Base-by-base conservation (phyloP, 2,329 filamentous ascomycete genomes). In the Arachnomyces sp. region DNA sequence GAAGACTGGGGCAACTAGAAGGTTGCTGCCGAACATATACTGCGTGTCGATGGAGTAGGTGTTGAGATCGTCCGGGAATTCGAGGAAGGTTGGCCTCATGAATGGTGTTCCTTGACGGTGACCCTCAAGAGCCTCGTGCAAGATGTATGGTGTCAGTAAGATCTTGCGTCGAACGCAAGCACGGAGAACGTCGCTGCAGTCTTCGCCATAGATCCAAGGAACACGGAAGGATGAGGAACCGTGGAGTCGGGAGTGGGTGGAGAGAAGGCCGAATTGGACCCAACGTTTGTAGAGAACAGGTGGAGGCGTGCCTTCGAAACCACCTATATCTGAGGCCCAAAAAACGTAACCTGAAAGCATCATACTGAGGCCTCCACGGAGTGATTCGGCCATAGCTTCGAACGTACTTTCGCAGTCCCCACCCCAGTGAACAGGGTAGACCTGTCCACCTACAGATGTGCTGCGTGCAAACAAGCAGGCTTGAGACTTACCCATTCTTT, bases 211-310 rank as follows among this genome's bases (percentile, higher is more conserved):
- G 32, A 77, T 73, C 82, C 82, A 86, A 2, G 82, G 82, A n/a
- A 86, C 81, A 13, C 82, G 78, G 62, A 84, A 86, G 3, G 77
- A 82, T 44, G 70, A 75, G 37, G 77, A 81, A 2, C 82, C 82
- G 55, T 86, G 82, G 8, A 86, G 69, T 11, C 82, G 73, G 29
- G 78, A 83, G 59, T 86, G 82, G 7, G 75, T 77, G 49, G 80
- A 84, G 31, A 86, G 63, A 1, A 86, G 69, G 0, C 82, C 82
- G 58, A 86, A 84, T n/a, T 80, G 80, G 4, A 86, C 80, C 82
- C 82, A 86, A 36, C 82, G 77, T 64, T 86, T 86, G 62, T 86
- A 86, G 51, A 86, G 75, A 66, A 77, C 80, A 0, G 77, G 78
- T 2, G 70, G 72, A 3, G 82, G 82, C 3, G 63, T 73, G 2